phyloP scores from a whole-genome alignment of 129 eudicot species.

The Saposhnikovia divaricata region DNA sequence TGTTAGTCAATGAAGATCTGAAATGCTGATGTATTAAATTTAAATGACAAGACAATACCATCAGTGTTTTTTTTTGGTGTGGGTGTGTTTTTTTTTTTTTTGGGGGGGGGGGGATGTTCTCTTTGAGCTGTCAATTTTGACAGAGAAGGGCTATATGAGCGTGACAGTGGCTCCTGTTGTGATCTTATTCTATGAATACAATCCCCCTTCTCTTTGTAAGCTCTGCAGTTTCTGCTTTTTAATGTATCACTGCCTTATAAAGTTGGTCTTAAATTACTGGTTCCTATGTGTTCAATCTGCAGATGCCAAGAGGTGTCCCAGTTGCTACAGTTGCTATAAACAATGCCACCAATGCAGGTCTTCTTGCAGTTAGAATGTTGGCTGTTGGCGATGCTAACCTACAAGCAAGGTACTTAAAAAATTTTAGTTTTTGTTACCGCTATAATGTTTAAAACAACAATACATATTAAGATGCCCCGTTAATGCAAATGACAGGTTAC shows the following conservation, averaged over 20 bases:
- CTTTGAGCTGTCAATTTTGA: too few species aligned
- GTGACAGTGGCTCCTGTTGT: too few species aligned
- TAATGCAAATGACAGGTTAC: too few species aligned
- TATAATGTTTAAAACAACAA: neutral
- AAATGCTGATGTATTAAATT: too few species aligned
- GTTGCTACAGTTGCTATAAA: constrained; percentile 96
- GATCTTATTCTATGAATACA: neutral
- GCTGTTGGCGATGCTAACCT: constrained; percentile 57
- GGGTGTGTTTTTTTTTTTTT: too few species aligned
- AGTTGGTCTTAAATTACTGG: neutral
- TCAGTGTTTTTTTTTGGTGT: too few species aligned
- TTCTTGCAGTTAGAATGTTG: constrained; percentile 74
- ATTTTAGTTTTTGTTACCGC: neutral
- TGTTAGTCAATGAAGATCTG: too few species aligned
- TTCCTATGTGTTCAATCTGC: neutral
- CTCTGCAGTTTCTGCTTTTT: neutral
- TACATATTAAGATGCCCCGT: neutral
- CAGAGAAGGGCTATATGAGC: too few species aligned
- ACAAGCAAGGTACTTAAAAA: constrained; percentile 47
- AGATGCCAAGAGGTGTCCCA: constrained; percentile 99
- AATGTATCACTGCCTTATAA: neutral
- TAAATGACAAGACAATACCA: too few species aligned
- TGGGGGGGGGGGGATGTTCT: too few species aligned
- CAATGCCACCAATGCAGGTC: constrained; percentile 92
- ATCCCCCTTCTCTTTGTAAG: neutral